These are phyloP conservation scores for Odonthalia washingtoniensis DNA, from an alignment of 31 red algal species.

Conservation along the genomic window DNA sequence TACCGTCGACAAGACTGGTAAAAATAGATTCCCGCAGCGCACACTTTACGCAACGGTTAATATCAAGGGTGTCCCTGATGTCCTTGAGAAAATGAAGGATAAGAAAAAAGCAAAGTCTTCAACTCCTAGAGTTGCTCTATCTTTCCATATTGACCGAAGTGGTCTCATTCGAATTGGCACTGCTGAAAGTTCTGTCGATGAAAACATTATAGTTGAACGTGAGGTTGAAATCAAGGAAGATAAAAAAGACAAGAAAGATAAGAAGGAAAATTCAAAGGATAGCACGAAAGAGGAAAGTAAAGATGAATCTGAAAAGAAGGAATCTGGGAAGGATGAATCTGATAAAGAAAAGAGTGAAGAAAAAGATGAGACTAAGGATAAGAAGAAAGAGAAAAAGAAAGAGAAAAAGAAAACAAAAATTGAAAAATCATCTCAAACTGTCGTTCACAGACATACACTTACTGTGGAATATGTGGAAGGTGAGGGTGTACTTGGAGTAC, in stretches of 20 bases:
- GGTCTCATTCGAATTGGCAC: slow-evolving; percentile 65
- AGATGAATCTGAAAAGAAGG: slow-evolving; percentile 38
- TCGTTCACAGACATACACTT: slow-evolving; percentile 68
- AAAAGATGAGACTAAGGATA: slow-evolving; percentile 17
- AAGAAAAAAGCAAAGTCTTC: slow-evolving; percentile 48
- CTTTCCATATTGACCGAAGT: slow-evolving; percentile 67
- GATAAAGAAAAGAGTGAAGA: slow-evolving; percentile 9
- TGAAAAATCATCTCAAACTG: slow-evolving; percentile 77
- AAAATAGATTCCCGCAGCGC: slow-evolving; percentile 57
- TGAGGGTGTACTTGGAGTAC: slow-evolving; percentile 56
- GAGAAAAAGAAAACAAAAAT: slow-evolving; percentile 73
- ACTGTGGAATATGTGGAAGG: slow-evolving; percentile 52
- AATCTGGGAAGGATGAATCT: neutral
- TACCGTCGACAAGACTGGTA: slow-evolving; percentile 53
- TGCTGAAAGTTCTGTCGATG: slow-evolving; percentile 72
- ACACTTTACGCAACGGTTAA: slow-evolving; percentile 63
- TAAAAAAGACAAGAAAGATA: slow-evolving; percentile 46
- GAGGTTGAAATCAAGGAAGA: slow-evolving; percentile 69
- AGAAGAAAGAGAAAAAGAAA: slow-evolving; percentile 37
- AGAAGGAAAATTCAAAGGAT: slow-evolving; percentile 40
- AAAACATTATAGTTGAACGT: slow-evolving; percentile 64
- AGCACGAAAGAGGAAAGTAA: slow-evolving; percentile 19
- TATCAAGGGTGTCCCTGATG: slow-evolving; percentile 68
- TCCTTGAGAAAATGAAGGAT: slow-evolving; percentile 72
- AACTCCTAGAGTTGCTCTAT: slow-evolving; percentile 65